Conservation (phyloP, 257 asterid genomes). For the Solanum dulcamara region DNA sequence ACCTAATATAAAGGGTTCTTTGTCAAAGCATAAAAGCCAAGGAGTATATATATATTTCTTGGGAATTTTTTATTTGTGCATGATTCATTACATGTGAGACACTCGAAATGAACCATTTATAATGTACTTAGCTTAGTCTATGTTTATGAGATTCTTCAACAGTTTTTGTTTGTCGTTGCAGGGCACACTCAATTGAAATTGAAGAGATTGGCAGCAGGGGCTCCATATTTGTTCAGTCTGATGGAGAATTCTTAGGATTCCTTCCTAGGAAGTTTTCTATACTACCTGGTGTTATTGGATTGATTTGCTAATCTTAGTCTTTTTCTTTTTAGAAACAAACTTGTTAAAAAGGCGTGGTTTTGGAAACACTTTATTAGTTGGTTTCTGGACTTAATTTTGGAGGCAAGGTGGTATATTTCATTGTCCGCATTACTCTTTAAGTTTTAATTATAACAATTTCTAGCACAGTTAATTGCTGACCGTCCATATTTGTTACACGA, state of each 20-base stretch:
- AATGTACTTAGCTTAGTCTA: not conserved
- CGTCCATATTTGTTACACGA: not conserved
- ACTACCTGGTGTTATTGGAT: slow-evolving; percentile 53
- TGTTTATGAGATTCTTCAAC: not conserved
- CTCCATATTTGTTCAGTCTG: slow-evolving; percentile 69
- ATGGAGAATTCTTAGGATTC: slow-evolving; percentile 78
- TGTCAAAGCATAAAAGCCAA: not conserved
- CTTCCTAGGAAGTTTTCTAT: slow-evolving; percentile 62
- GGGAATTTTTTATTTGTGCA: not conserved
- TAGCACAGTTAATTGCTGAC: not conserved
- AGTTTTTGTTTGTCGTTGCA: slow-evolving; percentile 14
- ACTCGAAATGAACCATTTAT: not conserved
- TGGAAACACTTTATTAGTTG: not conserved
- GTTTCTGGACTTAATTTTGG: not conserved
- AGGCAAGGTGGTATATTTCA: not conserved
- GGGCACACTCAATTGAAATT: slow-evolving; percentile 60
- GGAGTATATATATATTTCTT: not conserved
- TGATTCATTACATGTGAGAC: not conserved
- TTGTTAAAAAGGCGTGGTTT: not conserved
- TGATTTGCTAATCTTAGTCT: slow-evolving; percentile 36
- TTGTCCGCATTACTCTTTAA: not conserved
- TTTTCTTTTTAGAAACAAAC: not conserved
- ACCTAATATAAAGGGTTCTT: not conserved
- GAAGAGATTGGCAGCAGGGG: slow-evolving; percentile 42
- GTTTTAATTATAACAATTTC: not conserved